Evolutionary conservation across 306 rosid species (phyloP).

Genomic region (Citrullus mucosospermus): DNA sequence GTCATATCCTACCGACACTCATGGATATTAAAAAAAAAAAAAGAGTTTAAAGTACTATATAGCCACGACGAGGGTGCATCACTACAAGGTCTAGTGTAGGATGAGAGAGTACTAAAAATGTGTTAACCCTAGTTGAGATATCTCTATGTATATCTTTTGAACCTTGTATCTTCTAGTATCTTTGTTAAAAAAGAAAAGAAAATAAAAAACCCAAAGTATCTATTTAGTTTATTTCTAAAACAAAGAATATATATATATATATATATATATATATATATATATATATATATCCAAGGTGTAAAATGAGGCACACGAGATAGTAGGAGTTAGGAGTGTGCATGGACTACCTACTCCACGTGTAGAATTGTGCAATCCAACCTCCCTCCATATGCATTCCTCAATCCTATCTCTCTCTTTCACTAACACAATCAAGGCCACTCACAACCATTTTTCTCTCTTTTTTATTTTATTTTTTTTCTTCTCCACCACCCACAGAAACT

Average conservation of each 20-base stretch:
- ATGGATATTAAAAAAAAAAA: no score
- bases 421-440: background rate
- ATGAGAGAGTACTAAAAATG: no score
- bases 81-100: no score
- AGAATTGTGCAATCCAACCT: background rate
- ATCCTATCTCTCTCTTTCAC: background rate
- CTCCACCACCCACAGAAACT: background rate
- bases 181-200: no score
- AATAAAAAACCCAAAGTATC: background rate
- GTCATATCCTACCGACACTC: no score
- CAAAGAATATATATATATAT: background rate
- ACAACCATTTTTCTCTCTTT: background rate
- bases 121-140: no score
- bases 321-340: slow-evolving; percentile 8
- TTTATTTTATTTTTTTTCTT: background rate
- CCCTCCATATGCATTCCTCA: slow-evolving; percentile 3
- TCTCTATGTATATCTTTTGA: no score
- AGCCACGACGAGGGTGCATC: no score
- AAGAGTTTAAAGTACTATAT: no score
- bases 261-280: background rate
- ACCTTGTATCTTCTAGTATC: no score
- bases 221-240: background rate
- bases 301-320: slow-evolving; percentile 5
- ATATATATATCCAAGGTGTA: background rate
- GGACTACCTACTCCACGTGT: background rate